A percentile compares a stretch with the other conserved stretches of the same genome.
phyloP scores from a whole-genome alignment of 768 basidiomycete genomes.

The Symmetrospora coprosmae region DNA sequence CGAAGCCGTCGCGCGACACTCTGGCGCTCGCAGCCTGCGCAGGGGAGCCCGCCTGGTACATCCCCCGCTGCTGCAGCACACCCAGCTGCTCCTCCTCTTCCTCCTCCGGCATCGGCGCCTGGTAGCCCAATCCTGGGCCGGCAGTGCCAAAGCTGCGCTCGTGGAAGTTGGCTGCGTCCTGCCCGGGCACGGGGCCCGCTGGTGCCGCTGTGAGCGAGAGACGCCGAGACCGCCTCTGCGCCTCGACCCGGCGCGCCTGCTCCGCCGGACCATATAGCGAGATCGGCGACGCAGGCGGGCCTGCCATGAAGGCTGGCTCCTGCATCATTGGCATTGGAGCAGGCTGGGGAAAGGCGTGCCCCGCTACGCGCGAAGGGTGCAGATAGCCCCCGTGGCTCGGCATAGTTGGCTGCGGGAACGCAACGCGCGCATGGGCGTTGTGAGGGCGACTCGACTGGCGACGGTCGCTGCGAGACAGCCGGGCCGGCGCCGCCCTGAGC shows the following conservation, averaged over 20 bases:
- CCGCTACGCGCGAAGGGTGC: too few relatives aligned
- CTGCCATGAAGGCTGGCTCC: background rate
- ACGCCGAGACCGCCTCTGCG: background rate
- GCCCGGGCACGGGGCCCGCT: background rate
- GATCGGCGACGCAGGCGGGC: background rate
- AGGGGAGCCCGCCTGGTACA: background rate
- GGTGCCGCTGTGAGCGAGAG: background rate
- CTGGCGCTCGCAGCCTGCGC: background rate
- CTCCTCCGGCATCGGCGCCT: background rate
- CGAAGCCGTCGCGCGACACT: conserved; percentile 7
- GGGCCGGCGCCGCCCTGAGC: background rate
- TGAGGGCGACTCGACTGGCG: too few relatives aligned
- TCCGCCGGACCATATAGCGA: conserved; percentile 8
- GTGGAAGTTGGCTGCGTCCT: background rate
- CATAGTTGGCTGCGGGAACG: too few relatives aligned
- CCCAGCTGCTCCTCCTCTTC: conserved; percentile 19
- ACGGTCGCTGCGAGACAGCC: too few relatives aligned
- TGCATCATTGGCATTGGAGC: background rate
- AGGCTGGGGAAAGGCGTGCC: background rate
- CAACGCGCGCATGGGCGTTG: too few relatives aligned
- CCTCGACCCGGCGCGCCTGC: background rate
- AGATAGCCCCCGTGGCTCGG: too few relatives aligned
- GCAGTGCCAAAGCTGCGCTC: background rate
- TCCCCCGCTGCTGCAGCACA: conserved; percentile 1
- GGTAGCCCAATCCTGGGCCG: background rate